A percentile compares a stretch with the other conserved stretches of the same genome.
Conservation (phyloP, 306 rosid genomes). For the Prunus fruticosa region DNA sequence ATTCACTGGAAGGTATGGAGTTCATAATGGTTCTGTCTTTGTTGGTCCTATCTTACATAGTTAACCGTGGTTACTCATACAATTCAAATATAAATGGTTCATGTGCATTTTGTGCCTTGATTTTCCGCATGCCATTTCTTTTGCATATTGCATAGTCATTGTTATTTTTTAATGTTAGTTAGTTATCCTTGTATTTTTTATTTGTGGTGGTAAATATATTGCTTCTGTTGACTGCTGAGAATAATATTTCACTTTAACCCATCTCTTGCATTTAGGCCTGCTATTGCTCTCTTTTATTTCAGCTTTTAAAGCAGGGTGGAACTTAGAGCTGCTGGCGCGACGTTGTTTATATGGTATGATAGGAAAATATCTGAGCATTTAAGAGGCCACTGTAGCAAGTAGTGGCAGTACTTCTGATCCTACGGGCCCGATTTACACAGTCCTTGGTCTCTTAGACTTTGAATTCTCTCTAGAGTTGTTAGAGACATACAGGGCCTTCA, state of each 20-base stretch:
- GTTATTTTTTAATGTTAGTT: neutral
- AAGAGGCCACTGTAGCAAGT: conserved; percentile 62
- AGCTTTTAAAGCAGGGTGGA: conserved; percentile 85
- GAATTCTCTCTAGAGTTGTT: neutral
- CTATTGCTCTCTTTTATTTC: conserved; percentile 73
- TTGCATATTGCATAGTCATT: neutral
- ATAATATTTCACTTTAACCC: conserved; percentile 54
- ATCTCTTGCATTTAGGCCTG: conserved; percentile 80
- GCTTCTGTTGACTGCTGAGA: conserved; percentile 35
- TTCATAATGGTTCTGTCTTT: conserved; percentile 22
- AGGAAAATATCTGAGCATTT: conserved; percentile 71
- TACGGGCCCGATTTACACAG: conserved; percentile 19
- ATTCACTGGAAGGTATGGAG: conserved; percentile 41
- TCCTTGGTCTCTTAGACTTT: conserved; percentile 1
- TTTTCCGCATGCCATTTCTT: neutral
- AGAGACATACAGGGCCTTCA: conserved; percentile 4
- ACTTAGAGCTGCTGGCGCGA: conserved; percentile 87
- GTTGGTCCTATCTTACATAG: conserved; percentile 2
- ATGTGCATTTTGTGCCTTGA: neutral
- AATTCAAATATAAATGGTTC: neutral
- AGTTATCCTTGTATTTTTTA: neutral
- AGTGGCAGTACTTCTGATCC: conserved; percentile 25
- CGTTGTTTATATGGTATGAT: conserved; percentile 85
- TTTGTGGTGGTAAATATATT: conserved; percentile 19
- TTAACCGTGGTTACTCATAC: neutral